Evolutionary conservation across 148 eudicot species (phyloP), one percentile per base, ranked within the genome.

Genomic region (Fagopyrum tataricum): DNA sequence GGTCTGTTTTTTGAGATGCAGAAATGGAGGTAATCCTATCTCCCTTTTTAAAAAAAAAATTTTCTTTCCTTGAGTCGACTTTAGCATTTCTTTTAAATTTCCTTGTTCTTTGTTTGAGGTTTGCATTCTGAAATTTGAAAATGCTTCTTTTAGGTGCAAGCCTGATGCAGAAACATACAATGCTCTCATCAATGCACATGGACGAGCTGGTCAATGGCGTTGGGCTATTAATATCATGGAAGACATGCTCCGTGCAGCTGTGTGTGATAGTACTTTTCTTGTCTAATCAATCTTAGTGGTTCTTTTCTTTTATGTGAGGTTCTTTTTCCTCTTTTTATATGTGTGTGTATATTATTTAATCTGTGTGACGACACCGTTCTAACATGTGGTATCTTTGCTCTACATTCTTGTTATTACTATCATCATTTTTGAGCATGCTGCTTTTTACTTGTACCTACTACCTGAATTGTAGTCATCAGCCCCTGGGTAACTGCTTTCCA

Each of bases 1-100:
- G 98, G 98, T 76, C 82, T 94, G 82, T 94, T 94, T 78, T 94
- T 89, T 79, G 98, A 94, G 88, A 94, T 94, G 98, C 97, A 94
- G 81, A 87, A 88, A 81, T 94, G 97, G 96, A 94, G 90, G 97
- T 89, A 79, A 67, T 76, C 71, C 69, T 64, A 73, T 67, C 59
- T 72, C 14, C 62, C n/a, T n/a, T n/a, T n/a, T n/a, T n/a, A n/a
- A n/a, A n/a, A n/a, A n/a, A n/a, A n/a, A n/a, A n/a, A n/a, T n/a
- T 14, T 59, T 46, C 11, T 40, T 43, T 43, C 15, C 52, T 2
- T 58, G 4, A 51, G 15, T 0, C 31, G 20, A 13, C 20, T 42
- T 72, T 75, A 0, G 12, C 14, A 59, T 37, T 26, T 37, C 21
- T 10, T 23, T 41, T 20, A 14, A 4, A 51, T 20, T 41, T 41